phyloP scores from a whole-genome alignment of 371 early-diverging fungal genomes.

The Synchytrium microbalum region DNA sequence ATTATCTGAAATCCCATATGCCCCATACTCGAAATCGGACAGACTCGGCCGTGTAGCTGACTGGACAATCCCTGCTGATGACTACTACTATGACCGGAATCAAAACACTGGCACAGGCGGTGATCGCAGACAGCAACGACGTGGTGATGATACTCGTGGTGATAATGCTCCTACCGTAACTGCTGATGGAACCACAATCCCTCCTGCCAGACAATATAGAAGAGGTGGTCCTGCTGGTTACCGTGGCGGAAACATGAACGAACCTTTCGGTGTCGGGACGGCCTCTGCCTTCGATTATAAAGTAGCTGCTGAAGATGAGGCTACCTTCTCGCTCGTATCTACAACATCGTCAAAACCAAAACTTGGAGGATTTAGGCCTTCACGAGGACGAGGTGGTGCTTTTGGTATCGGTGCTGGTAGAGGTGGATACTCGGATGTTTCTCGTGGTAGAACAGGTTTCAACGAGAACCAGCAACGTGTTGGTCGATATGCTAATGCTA shows the following conservation, averaged over 20 bases:
- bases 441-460: background rate
- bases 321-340: conserved; percentile 89
- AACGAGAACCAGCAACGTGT: background rate
- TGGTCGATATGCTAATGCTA: background rate
- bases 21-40: conserved; percentile 92
- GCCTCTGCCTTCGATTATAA: conserved; percentile 85
- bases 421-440: background rate
- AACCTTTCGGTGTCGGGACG: conserved; percentile 79
- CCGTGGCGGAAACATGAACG: conserved; percentile 26
- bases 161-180: conserved; percentile 6
- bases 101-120: conserved; percentile 14
- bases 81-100: conserved; percentile 24
- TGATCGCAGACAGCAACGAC: background rate
- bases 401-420: conserved; percentile 17
- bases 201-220: background rate
- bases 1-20: conserved; percentile 76
- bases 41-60: conserved; percentile 89
- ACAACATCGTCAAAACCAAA: conserved; percentile 38
- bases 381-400: conserved; percentile 16
- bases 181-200: conserved; percentile 9
- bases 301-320: conserved; percentile 82
- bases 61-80: conserved; percentile 71
- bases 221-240: background rate
- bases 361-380: conserved; percentile 9
- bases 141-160: conserved; percentile 2